These are phyloP conservation scores for Arxiozyma slooffiae DNA, from an alignment of 1,139 yeast species.

Conservation along the genomic window DNA sequence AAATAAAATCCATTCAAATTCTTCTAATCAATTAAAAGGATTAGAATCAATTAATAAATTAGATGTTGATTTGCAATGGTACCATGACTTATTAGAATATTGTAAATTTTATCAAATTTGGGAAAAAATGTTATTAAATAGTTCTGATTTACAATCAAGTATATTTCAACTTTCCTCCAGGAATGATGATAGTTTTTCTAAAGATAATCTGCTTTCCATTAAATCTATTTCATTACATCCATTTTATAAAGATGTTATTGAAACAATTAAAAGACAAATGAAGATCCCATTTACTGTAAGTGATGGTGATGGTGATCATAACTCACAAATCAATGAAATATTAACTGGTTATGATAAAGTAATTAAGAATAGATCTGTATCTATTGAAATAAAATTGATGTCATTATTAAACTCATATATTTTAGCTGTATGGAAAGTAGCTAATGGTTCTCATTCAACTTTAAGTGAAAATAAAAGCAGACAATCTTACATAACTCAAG, in stretches of 20 bases:
- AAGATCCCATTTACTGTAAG: background rate
- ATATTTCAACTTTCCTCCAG: background rate
- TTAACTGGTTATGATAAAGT: constrained; percentile 7
- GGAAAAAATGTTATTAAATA: constrained; percentile 14
- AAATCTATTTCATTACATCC: background rate
- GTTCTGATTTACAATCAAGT: background rate
- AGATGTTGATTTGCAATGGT: constrained; percentile 13
- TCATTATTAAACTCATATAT: constrained; percentile 20
- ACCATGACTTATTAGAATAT: constrained; percentile 13
- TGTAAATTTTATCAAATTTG: constrained; percentile 21
- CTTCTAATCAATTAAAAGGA: background rate
- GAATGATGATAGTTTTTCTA: background rate
- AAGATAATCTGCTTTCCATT: too few species aligned
- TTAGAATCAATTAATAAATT: background rate
- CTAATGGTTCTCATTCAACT: background rate
- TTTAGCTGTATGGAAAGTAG: constrained; percentile 12
- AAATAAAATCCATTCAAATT: background rate
- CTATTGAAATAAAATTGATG: constrained; percentile 19
- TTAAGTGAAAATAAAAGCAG: constrained; percentile 8
- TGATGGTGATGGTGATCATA: background rate
- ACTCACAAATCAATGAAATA: background rate
- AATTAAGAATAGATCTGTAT: background rate
- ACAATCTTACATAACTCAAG: constrained; percentile 5
- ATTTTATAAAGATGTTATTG: background rate
- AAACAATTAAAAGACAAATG: background rate